Base-by-base conservation (phyloP, 78 protist species). In the Planoprotostelium fungivorum region DNA sequence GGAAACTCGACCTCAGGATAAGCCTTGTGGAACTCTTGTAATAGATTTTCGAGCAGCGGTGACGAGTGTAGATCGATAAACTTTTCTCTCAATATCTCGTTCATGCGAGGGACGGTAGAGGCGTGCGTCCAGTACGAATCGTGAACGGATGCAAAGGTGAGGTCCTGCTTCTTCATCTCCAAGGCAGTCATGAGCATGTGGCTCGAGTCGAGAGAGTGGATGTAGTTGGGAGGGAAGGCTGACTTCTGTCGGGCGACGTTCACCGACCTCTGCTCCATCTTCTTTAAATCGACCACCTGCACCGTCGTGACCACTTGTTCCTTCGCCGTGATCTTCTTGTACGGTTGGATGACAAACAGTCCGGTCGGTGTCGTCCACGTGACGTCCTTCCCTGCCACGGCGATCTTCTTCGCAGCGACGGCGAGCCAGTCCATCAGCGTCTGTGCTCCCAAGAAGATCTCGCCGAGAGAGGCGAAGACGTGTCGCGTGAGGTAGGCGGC, bases 111-210 rank as follows among this genome's bases (percentile, higher is more conserved):
- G 34, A 94, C 36, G 35, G 84, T 63, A 25, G 89, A 28, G 0
- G 99, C 98, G 88, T 98, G 99, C 1, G 98, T 94, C 99, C 99
- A 98, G 95, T 35, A 98, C 25, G 94, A 88, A 89, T 98, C 99
- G 91, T 98, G 99, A 34, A 98, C 99, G 0, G 98, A 90, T n/a
- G 98, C 98, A 38, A 95, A 97, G 23, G 89, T 84, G 16, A 96
- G 63, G 34, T 90, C 91, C 1, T 36, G 31, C 35, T 86, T 37
- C 28, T 83, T 29, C 38, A 91, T 90, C 34, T 39, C 23, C 0
- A 90, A 16, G 31, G 99, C 98, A 0, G 99, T 97, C 86, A 96
- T 35, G 35, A 96, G 91, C 98, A 97, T 94, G 88, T 98, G 99
- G 23, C 98, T 93, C 37, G 97, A 86, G 91, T 98, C 99, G 37